Evolutionary conservation across 2,329 filamentous ascomycete species (phyloP).

Genomic region (Knufia petricola): DNA sequence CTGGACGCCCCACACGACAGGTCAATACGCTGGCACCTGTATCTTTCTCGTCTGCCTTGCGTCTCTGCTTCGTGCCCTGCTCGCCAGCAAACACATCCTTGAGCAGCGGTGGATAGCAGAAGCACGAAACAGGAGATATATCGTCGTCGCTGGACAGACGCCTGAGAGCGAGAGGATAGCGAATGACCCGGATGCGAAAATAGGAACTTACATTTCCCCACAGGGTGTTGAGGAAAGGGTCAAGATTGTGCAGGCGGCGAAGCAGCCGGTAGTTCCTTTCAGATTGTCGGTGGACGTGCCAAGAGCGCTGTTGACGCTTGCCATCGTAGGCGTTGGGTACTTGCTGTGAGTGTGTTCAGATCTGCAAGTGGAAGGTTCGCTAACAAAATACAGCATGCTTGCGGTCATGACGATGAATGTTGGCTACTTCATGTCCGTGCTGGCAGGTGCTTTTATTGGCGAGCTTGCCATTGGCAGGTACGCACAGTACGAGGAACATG

Average conservation of each 20-base stretch:
- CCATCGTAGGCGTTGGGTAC: conserved; percentile 70
- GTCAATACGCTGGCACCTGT: conserved; percentile 77
- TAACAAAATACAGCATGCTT: conserved; percentile 58
- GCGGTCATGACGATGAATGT: conserved; percentile 85
- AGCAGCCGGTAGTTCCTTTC: conserved; percentile 55
- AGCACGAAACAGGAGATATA: conserved; percentile 65
- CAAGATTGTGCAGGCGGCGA: conserved; percentile 55
- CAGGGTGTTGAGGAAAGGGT: conserved; percentile 77
- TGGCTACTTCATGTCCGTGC: conserved; percentile 72
- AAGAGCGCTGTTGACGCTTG: conserved; percentile 59
- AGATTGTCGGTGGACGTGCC: conserved; percentile 70
- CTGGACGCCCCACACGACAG: conserved; percentile 65
- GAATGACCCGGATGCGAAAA: conserved; percentile 52
- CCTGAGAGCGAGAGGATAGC: conserved; percentile 51
- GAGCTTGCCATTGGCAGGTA: conserved; percentile 72
- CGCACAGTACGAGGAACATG: conserved; percentile 43
- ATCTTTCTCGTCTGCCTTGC: conserved; percentile 79
- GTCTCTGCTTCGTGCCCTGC: conserved; percentile 56
- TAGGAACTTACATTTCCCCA: conserved; percentile 56
- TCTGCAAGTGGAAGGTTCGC: not conserved
- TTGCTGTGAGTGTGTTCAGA: conserved; percentile 58
- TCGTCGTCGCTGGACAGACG: conserved; percentile 59
- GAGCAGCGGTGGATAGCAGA: conserved; percentile 58
- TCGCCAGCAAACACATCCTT: conserved; percentile 57
- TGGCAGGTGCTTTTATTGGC: conserved; percentile 73